Evolutionary conservation across 805 yeast species (phyloP).

Genomic region (Monosporozyma servazzii): DNA sequence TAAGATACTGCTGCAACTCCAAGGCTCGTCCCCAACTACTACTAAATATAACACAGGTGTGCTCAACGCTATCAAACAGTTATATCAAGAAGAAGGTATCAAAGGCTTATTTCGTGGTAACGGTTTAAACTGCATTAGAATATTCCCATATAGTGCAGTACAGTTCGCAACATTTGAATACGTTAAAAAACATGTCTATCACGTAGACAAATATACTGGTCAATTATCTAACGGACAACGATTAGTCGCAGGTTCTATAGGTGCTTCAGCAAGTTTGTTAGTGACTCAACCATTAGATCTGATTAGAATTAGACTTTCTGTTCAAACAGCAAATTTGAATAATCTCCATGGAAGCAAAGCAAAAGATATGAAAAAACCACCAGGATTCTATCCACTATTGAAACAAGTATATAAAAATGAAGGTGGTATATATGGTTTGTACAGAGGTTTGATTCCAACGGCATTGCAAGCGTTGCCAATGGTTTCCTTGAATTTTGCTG

Average conservation of each 20-base stretch:
- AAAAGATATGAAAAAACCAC: conserved; percentile 39
- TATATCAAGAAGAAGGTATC: conserved; percentile 88
- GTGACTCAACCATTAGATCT: conserved; percentile 90
- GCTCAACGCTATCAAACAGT: conserved; percentile 59
- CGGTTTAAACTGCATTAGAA: conserved; percentile 79
- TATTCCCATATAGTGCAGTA: conserved; percentile 89
- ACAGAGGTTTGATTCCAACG: conserved; percentile 85
- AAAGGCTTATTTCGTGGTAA: conserved; percentile 86
- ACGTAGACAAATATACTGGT: conserved; percentile 28
- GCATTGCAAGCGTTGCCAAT: conserved; percentile 92
- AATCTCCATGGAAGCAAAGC: conserved; percentile 38
- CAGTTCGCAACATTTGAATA: conserved; percentile 81
- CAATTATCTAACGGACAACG: conserved; percentile 35
- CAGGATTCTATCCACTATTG: conserved; percentile 58
- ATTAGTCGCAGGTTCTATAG: conserved; percentile 66
- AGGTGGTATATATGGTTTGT: conserved; percentile 74
- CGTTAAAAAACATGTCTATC: conserved; percentile 37
- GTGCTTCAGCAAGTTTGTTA: conserved; percentile 71
- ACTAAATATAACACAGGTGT: conserved; percentile 54
- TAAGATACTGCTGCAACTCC: conserved; percentile 84
- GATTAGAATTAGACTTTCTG: conserved; percentile 78
- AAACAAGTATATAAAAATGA: conserved; percentile 56
- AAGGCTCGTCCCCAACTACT: conserved; percentile 34
- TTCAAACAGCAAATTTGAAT: conserved; percentile 68
- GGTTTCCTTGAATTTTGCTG: conserved; percentile 85